Percentiles rank a stretch among this genome's conserved stretches.
These are phyloP conservation scores for Phanerochaete sordida DNA, from an alignment of 768 basidiomycete species.

Conservation along the genomic window DNA sequence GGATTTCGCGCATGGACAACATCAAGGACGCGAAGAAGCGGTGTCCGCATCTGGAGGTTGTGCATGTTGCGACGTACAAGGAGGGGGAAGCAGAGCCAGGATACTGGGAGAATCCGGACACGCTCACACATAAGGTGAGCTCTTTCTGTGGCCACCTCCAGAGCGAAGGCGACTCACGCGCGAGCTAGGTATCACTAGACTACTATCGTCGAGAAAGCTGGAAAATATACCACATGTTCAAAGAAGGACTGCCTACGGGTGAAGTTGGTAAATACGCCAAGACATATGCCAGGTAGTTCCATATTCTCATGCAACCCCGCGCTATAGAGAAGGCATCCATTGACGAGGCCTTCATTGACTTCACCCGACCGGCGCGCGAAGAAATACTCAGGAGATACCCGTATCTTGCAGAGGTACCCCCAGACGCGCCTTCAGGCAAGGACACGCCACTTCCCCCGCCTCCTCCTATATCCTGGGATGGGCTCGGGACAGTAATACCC, in stretches of 20 bases:
- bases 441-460: constrained; percentile 80
- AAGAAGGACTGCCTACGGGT: constrained; percentile 69
- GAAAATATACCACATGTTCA: constrained; percentile 83
- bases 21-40: constrained; percentile 77
- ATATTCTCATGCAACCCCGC: not conserved
- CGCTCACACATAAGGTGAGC: constrained; percentile 87
- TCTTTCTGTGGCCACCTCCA: not conserved
- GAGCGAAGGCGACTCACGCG: not conserved
- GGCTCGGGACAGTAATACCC: constrained; percentile 61
- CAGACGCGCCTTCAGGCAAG: constrained; percentile 60
- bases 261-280: constrained; percentile 64
- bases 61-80: constrained; percentile 94
- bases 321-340: constrained; percentile 90
- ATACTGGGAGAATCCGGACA: constrained; percentile 89
- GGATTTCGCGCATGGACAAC: constrained; percentile 90
- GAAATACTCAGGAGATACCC: constrained; percentile 73
- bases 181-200: constrained; percentile 79
- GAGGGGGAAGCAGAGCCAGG: constrained; percentile 84
- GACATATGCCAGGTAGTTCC: not conserved
- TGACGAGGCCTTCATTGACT: constrained; percentile 95
- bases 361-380: constrained; percentile 78
- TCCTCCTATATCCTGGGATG: constrained; percentile 59
- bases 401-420: constrained; percentile 66
- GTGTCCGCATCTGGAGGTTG: constrained; percentile 80
- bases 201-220: constrained; percentile 87